Base-by-base conservation (phyloP, 352 stramenopile genomes). In the Blastocystis sp. region DNA sequence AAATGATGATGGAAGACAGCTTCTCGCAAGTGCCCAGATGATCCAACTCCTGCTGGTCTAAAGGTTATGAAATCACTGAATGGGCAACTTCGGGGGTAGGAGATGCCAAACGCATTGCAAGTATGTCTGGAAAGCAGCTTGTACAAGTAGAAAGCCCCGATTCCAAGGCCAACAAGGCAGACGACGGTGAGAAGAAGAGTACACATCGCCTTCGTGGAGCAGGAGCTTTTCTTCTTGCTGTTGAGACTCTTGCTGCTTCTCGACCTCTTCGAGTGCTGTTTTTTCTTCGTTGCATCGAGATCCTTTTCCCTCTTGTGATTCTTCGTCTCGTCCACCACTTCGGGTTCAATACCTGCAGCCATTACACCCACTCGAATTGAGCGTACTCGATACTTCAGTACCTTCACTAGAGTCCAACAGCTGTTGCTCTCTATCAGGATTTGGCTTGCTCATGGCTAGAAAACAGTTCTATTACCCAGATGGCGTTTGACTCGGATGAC, bases 81-180 rank as follows among this genome's bases (percentile, higher is more conserved):
- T 24, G 62, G 7, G 19, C 28, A n/a, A 74, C 64, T 74, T 28
- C 64, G n/a, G 19, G 64, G 24, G 40, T 74, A 74, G n/a, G 64
- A 74, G 21, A 52, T 28, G 40, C 34, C n/a, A n/a, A 74, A 74
- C 10, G 45, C 10, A 48, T 74, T 74, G 64, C 64, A 74, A 21
- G 64, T 48, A 48, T 74, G 40, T 45, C 43, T 74, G 3, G 64
- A 52, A 43, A 74, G 28, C 64, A 14, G 4, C 64, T 74, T 74
- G 40, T 74, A 74, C 4, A 74, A 42, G 64, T 21, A 43, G 21
- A 74, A 9, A 14, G 64, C 64, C 21, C 34, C 17, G 9, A 74
- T 21, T 6, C 17, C 21, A 43, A 74, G 17, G 21, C 34, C n/a
- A 74, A 74, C 40, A 52, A 45, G 21, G 10, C 28, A 74, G 28